Evolutionary conservation across 2,329 filamentous ascomycete genomes (phyloP).

Genomic region (Venturia oleaginea): DNA sequence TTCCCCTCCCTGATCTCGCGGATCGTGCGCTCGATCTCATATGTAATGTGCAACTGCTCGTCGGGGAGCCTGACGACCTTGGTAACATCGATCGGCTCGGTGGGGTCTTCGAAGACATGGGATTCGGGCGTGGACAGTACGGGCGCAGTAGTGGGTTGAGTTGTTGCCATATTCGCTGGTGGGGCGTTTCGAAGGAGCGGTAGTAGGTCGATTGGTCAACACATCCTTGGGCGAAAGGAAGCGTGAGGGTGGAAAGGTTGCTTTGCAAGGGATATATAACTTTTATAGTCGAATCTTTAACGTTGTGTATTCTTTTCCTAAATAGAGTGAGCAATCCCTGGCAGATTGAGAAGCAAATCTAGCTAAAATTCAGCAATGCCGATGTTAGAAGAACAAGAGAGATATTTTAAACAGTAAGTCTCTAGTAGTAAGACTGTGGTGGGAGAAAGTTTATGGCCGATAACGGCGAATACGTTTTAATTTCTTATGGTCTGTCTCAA

Average conservation of each 20-base stretch:
- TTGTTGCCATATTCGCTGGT: neutral
- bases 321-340: neutral
- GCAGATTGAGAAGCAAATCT: neutral
- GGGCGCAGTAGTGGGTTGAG: slow-evolving; percentile 32
- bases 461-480: neutral
- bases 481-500: neutral
- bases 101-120: slow-evolving; percentile 49
- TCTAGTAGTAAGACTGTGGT: neutral
- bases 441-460: neutral
- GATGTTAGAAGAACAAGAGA: neutral
- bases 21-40: slow-evolving; percentile 77
- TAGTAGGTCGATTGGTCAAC: neutral
- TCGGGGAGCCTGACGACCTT: slow-evolving; percentile 41
- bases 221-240: neutral
- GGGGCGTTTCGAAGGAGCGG: neutral
- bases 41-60: slow-evolving; percentile 64
- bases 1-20: slow-evolving; percentile 61
- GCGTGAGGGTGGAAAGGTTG: neutral
- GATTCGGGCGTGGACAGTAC: slow-evolving; percentile 55
- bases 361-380: neutral
- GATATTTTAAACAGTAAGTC: too few species aligned
- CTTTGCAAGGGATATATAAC: neutral
- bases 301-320: neutral
- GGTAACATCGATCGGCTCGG: slow-evolving; percentile 27
- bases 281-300: neutral